Base-by-base conservation (phyloP, 202 grass and related monocot genomes). In the Dendrocalamus latiflorus region DNA sequence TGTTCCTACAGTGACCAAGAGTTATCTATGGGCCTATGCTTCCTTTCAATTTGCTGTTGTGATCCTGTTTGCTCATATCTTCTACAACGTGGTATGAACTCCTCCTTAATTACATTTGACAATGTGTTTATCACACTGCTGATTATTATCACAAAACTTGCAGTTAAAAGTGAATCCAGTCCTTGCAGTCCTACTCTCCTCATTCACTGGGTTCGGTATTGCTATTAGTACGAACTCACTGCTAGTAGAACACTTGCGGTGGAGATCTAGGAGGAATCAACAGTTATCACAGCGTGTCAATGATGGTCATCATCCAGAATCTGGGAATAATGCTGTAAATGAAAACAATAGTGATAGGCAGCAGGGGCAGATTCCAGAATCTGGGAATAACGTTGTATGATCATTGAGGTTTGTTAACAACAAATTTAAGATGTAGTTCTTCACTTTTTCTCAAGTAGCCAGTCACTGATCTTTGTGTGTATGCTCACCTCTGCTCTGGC, bases 11-110 rank as follows among this genome's bases (percentile, higher is more conserved):
- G 96, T 99, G 75, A 92, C 77, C 28, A 95, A 86, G 61, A 91
- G 81, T 76, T 99, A 95, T 87, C 81, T 94, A 26, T 98, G 96
- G 96, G 93, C 96, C 28, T 98, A 95, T 81, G 96, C 96, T 24
- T 89, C 96, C 8, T 98, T 98, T 80, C 96, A 98, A 49, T 98
- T 98, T 93, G 96, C 91, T 65, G 83, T 95, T 12, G 96, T 98
- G 67, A 95, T 98, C 77, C 74, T 98, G 24, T 95, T 98, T 90
- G 89, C 93, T 64, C 93, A 98, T 77, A 83, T 98, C 58, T 98
- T 98, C 81, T 98, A 95, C 86, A 92, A 93, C 1, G 89, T 92
- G 91, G 96, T 98, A 93, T 41, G 88, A 0, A 81, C 44, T 80
- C 42, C 67, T 37, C 57, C 60, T 26, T 30, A 48, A n/a, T 56